Evolutionary conservation across 768 basidiomycete species (phyloP).

Genomic region (Pleurotus sapidus): DNA sequence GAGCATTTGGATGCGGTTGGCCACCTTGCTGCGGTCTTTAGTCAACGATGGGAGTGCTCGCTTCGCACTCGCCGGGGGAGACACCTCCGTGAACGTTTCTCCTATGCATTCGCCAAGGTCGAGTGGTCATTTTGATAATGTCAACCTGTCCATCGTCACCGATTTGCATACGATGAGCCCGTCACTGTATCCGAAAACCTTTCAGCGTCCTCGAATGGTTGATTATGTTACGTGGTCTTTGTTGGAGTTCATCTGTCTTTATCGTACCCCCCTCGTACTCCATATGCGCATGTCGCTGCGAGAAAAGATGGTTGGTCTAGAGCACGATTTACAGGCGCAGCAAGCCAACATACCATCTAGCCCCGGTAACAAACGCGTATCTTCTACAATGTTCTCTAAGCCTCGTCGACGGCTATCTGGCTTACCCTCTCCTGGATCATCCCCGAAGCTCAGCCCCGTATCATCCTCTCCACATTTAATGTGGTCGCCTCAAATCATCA

Average conservation of each 20-base stretch:
- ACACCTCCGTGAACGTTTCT: conserved; percentile 46
- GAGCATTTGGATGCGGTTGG: conserved; percentile 65
- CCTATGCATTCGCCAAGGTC: conserved; percentile 50
- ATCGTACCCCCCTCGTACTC: conserved; percentile 58
- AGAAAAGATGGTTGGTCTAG: conserved; percentile 57
- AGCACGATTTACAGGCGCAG: conserved; percentile 44
- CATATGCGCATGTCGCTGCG: conserved; percentile 66
- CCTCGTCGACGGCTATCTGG: conserved; percentile 11
- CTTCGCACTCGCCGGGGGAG: conserved; percentile 48
- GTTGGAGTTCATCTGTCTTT: conserved; percentile 61
- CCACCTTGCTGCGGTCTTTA: conserved; percentile 44
- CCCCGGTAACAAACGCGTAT: conserved; percentile 29
- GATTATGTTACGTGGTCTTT: conserved; percentile 77
- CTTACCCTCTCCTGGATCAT: conserved; percentile 5
- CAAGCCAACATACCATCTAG: conserved; percentile 42
- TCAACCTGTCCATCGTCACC: conserved; percentile 22
- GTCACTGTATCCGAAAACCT: not conserved
- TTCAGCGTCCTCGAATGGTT: conserved; percentile 47
- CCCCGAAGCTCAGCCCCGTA: conserved; percentile 1
- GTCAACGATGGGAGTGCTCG: conserved; percentile 58
- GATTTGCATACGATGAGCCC: conserved; percentile 15
- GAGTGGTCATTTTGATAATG: conserved; percentile 36
- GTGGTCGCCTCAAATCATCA: conserved; percentile 19
- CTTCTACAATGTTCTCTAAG: conserved; percentile 13
- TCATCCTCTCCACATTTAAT: conserved; percentile 5